phyloP scores from a whole-genome alignment of 139 green algal genomes.

The Micromonas commoda region DNA sequence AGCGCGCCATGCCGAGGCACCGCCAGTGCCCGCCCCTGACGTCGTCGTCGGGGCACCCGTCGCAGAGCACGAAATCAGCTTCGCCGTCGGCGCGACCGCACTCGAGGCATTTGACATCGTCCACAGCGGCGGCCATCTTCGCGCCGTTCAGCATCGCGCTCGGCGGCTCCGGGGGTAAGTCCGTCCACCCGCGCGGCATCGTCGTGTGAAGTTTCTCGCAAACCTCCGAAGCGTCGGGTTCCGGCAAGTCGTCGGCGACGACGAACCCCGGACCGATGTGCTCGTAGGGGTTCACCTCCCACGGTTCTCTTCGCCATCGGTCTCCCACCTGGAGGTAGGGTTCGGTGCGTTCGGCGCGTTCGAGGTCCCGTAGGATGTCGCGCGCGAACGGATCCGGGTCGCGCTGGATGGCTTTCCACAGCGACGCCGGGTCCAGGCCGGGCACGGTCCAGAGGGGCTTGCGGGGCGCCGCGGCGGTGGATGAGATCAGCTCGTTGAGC shows the following conservation, averaged over 20 bases:
- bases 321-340: not conserved
- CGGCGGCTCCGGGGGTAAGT: not conserved
- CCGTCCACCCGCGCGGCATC: not conserved
- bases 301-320: slow-evolving; percentile 1
- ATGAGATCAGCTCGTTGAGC: too few species aligned
- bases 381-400: not conserved
- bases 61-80: not conserved
- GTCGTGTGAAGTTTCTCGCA: not conserved
- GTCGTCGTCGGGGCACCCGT: not conserved
- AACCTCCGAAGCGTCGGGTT: not conserved
- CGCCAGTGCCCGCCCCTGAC: not conserved
- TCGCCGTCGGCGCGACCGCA: not conserved
- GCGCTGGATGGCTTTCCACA: not conserved
- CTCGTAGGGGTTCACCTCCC: slow-evolving; percentile 12
- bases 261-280: not conserved
- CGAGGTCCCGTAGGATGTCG: not conserved
- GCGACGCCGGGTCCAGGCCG: too few species aligned
- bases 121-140: not conserved
- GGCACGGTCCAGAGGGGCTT: too few species aligned
- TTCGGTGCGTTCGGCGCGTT: not conserved
- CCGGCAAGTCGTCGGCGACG: not conserved
- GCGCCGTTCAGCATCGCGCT: not conserved
- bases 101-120: not conserved
- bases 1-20: not conserved
- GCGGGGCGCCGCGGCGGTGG: too few species aligned